phyloP scores from a whole-genome alignment of 352 stramenopile genomes.

The Thraustochytrium sp. region DNA sequence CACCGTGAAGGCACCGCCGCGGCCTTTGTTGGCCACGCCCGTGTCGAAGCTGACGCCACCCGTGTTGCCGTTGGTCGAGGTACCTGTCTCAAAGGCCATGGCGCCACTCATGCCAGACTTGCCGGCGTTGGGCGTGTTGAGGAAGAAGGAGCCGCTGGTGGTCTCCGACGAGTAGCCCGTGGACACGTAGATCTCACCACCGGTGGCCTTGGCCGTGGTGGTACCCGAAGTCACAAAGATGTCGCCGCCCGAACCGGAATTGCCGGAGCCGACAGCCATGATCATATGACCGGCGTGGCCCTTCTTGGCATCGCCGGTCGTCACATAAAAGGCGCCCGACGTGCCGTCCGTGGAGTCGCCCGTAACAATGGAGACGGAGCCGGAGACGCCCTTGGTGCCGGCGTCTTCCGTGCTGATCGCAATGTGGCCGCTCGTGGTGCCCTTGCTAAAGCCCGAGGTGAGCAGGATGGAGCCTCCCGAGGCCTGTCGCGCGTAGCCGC shows the following conservation, averaged over 20 bases:
- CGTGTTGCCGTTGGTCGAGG: slow-evolving; percentile 50
- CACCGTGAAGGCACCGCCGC: slow-evolving; percentile 68
- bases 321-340: slow-evolving; percentile 55
- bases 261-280: slow-evolving; percentile 52
- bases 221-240: slow-evolving; percentile 53
- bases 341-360: slow-evolving; percentile 48
- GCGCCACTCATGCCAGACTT: slow-evolving; percentile 48
- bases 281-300: slow-evolving; percentile 56
- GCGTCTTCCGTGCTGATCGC: background rate
- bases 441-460: slow-evolving; percentile 26
- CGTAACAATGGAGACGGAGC: slow-evolving; percentile 56
- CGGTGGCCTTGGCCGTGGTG: slow-evolving; percentile 51
- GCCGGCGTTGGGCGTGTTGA: slow-evolving; percentile 57
- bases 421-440: background rate
- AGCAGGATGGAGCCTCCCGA: slow-evolving; percentile 10
- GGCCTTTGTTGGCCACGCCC: slow-evolving; percentile 54
- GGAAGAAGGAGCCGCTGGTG: slow-evolving; percentile 51
- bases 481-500: slow-evolving; percentile 33
- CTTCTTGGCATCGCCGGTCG: slow-evolving; percentile 53
- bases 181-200: slow-evolving; percentile 55
- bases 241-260: slow-evolving; percentile 49
- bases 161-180: slow-evolving; percentile 49
- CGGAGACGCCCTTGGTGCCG: slow-evolving; percentile 51
- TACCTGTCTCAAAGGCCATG: slow-evolving; percentile 54
- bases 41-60: slow-evolving; percentile 57